Evolutionary conservation across 2,329 filamentous ascomycete genomes (phyloP).

Genomic region (Plenodomus lindquistii): DNA sequence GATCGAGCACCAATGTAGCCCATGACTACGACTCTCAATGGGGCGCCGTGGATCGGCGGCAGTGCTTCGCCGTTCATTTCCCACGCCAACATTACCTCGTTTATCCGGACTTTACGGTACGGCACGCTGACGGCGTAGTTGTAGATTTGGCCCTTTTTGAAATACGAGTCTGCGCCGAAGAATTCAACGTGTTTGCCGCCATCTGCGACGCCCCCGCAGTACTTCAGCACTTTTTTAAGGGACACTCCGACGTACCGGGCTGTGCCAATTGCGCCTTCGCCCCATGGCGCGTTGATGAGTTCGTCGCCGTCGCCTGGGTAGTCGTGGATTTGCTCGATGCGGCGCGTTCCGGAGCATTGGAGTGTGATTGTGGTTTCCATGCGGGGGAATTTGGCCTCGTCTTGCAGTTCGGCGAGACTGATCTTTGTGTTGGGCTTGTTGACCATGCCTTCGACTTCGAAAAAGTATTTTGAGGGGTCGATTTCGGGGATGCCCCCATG

Average conservation of each 20-base stretch:
- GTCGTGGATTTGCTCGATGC: slow-evolving; percentile 68
- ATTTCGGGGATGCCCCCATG: slow-evolving; percentile 73
- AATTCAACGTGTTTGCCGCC: slow-evolving; percentile 67
- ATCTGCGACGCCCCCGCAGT: slow-evolving; percentile 64
- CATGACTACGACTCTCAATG: slow-evolving; percentile 64
- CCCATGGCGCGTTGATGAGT: slow-evolving; percentile 48
- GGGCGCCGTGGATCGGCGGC: slow-evolving; percentile 68
- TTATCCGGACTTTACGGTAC: slow-evolving; percentile 66
- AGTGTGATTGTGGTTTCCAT: slow-evolving; percentile 63
- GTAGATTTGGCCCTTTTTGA: slow-evolving; percentile 66
- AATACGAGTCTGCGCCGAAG: slow-evolving; percentile 72
- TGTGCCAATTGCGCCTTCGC: slow-evolving; percentile 67
- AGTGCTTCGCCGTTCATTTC: slow-evolving; percentile 71
- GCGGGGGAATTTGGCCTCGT: slow-evolving; percentile 64
- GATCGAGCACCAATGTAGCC: slow-evolving; percentile 69
- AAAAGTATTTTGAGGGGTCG: slow-evolving; percentile 57
- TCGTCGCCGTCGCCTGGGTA: slow-evolving; percentile 72
- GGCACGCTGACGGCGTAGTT: slow-evolving; percentile 72
- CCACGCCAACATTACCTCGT: slow-evolving; percentile 71
- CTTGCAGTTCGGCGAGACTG: slow-evolving; percentile 62
- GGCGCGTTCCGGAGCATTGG: slow-evolving; percentile 70
- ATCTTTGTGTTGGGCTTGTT: slow-evolving; percentile 58
- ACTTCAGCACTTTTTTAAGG: slow-evolving; percentile 71
- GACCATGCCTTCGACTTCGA: slow-evolving; percentile 65
- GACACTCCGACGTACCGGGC: slow-evolving; percentile 66